A percentile compares a stretch with the other conserved stretches of the same genome.
Evolutionary conservation across 78 protist genomes (phyloP).

Genomic region (Guillardia theta): DNA sequence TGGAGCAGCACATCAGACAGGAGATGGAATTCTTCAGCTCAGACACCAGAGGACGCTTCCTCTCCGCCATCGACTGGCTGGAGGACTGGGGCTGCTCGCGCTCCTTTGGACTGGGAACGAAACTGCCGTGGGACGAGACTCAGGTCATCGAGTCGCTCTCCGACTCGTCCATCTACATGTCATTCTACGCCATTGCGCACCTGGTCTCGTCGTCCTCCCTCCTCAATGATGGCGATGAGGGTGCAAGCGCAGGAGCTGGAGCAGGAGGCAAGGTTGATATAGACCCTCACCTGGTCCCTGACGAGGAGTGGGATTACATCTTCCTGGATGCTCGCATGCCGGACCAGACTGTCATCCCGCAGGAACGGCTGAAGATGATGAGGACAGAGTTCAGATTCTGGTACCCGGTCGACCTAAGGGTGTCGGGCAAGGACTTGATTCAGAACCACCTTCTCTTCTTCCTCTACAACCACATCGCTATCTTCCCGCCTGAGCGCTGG

Average conservation of each 20-base stretch:
- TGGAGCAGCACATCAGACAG: no score
- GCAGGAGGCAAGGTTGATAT: no score
- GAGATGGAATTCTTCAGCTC: no score
- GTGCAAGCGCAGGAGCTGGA: no score
- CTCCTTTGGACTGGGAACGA: conserved; percentile 97
- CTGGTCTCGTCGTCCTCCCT: no score
- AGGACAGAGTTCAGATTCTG: conserved; percentile 92
- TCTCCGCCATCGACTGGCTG: conserved; percentile 72
- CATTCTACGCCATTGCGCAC: conserved; percentile 94
- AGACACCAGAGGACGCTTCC: conserved; percentile 57
- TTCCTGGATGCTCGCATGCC: conserved; percentile 1
- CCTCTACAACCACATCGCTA: conserved; percentile 98
- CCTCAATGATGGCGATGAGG: no score
- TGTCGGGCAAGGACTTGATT: conserved; percentile 94
- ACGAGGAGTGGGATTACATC: conserved; percentile 55
- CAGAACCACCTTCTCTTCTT: conserved; percentile 94
- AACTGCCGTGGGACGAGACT: conserved; percentile 89
- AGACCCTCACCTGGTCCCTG: no score
- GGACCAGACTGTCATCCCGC: conserved; percentile 5
- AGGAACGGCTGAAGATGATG: conserved; percentile 69
- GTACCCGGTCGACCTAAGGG: conserved; percentile 98
- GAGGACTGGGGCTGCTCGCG: conserved; percentile 99
- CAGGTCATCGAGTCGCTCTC: conserved; percentile 97
- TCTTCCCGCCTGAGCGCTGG: conserved; percentile 75
- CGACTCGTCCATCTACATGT: conserved; percentile 99